A percentile compares a stretch with the other conserved stretches of the same genome.
Evolutionary conservation across 129 eudicot species (phyloP).

Genomic region (Sambucus nigra): DNA sequence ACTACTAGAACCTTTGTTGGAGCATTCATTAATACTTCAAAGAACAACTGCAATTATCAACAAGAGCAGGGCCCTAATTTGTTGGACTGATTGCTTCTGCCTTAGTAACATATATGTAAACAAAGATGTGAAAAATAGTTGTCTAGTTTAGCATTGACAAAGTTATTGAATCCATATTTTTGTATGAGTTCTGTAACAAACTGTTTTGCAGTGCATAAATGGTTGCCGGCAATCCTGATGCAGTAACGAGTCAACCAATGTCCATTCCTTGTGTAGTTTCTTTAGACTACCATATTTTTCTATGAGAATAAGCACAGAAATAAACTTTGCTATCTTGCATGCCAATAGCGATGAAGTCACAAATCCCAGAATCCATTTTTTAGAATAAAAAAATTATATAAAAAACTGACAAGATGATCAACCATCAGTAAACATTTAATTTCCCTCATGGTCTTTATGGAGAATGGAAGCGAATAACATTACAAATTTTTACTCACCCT

Average conservation of each 20-base stretch:
- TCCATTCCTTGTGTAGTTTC: conserved; percentile 69
- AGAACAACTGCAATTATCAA: too few species aligned
- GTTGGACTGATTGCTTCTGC: too few species aligned
- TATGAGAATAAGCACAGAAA: conserved; percentile 66
- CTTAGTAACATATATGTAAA: conserved; percentile 73
- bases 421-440: too few species aligned
- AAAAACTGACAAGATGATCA: too few species aligned
- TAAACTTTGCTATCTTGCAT: conserved; percentile 76
- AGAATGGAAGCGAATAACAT: too few species aligned
- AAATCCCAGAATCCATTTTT: too few species aligned
- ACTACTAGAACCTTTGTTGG: too few species aligned
- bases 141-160: conserved; percentile 94
- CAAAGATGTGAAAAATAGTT: conserved; percentile 81
- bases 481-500: too few species aligned
- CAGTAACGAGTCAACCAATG: conserved; percentile 64
- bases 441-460: too few species aligned
- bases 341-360: conserved; percentile 84
- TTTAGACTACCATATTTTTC: conserved; percentile 71
- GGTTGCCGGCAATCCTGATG: conserved; percentile 97
- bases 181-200: conserved; percentile 87
- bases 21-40: too few species aligned
- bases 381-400: too few species aligned
- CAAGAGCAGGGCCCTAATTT: too few species aligned
- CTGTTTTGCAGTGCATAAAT: conserved; percentile 93
- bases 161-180: conserved; percentile 88